These are phyloP conservation scores for Phytopythium oedochilum DNA, from an alignment of 352 stramenopile genomes.

Conservation along the genomic window DNA sequence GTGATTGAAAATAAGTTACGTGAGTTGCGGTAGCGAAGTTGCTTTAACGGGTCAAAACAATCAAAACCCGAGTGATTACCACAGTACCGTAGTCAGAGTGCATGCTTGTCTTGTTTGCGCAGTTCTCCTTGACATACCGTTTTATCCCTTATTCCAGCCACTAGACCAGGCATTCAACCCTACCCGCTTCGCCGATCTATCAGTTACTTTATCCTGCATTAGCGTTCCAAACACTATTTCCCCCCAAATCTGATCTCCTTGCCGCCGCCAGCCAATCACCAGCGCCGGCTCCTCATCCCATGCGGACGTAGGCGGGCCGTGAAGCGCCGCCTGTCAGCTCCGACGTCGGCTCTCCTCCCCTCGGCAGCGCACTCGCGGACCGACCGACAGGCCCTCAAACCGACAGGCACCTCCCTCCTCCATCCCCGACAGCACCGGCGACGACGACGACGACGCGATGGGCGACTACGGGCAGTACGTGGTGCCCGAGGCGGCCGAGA, in stretches of 20 bases:
- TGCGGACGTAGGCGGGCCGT: too few species aligned
- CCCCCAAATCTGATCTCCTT: neutral
- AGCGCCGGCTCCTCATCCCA: neutral
- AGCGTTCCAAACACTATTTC: neutral
- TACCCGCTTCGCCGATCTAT: too few species aligned
- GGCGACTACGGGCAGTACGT: conserved; percentile 85
- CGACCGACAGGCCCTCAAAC: neutral
- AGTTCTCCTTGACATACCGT: neutral
- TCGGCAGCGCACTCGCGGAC: neutral
- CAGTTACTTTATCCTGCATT: neutral
- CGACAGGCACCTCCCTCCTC: neutral
- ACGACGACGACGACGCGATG: conserved; percentile 20
- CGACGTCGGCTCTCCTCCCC: too few species aligned
- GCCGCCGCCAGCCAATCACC: conserved; percentile 4
- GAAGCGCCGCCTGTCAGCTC: too few species aligned
- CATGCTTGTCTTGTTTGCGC: neutral
- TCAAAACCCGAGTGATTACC: neutral
- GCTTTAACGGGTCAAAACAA: conserved; percentile 1
- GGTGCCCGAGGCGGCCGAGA: conserved; percentile 67
- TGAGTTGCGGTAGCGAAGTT: too few species aligned
- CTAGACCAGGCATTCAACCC: neutral
- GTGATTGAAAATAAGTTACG: too few species aligned
- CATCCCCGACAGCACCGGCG: neutral
- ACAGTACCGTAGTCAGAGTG: neutral
- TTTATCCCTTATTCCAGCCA: neutral